phyloP scores from a whole-genome alignment of 1,284 basidiomycete genomes.

The Agaricales sp. region DNA sequence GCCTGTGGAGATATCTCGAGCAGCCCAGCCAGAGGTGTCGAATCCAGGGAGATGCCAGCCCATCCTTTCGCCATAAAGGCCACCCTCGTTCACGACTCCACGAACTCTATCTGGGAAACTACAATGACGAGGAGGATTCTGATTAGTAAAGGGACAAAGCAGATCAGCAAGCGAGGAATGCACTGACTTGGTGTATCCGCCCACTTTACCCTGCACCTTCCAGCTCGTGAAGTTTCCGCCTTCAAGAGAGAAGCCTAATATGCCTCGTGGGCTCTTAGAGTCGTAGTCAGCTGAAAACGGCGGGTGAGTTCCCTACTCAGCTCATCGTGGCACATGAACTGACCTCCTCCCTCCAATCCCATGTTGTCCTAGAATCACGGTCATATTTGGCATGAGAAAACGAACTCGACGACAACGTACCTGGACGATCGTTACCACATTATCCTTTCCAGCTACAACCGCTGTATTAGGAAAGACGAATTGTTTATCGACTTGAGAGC shows the following conservation, averaged over 20 bases:
- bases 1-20: slow-evolving; percentile 50
- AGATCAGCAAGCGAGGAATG: slow-evolving; percentile 14
- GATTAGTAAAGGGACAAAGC: no score
- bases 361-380: slow-evolving; percentile 71
- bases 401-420: no score
- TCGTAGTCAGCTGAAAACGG: no score
- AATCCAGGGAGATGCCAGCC: slow-evolving; percentile 80
- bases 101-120: slow-evolving; percentile 63
- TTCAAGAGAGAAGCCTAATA: slow-evolving; percentile 63
- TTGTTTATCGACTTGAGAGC: slow-evolving; percentile 52
- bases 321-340: no score
- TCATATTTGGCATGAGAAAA: no score
- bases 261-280: slow-evolving; percentile 64
- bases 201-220: slow-evolving; percentile 77
- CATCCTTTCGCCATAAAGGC: slow-evolving; percentile 63
- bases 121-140: no score
- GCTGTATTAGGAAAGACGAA: slow-evolving; percentile 44
- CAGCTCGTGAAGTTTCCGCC: slow-evolving; percentile 52
- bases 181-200: slow-evolving; percentile 69
- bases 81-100: slow-evolving; percentile 71
- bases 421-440: slow-evolving; percentile 69
- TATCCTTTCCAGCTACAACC: slow-evolving; percentile 41
- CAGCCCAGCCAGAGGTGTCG: slow-evolving; percentile 48
- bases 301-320: no score
- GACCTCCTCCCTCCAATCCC: slow-evolving; percentile 57